These are phyloP conservation scores for Metahyphopichia silvanorum DNA, from an alignment of 805 yeast species.

Conservation along the genomic window DNA sequence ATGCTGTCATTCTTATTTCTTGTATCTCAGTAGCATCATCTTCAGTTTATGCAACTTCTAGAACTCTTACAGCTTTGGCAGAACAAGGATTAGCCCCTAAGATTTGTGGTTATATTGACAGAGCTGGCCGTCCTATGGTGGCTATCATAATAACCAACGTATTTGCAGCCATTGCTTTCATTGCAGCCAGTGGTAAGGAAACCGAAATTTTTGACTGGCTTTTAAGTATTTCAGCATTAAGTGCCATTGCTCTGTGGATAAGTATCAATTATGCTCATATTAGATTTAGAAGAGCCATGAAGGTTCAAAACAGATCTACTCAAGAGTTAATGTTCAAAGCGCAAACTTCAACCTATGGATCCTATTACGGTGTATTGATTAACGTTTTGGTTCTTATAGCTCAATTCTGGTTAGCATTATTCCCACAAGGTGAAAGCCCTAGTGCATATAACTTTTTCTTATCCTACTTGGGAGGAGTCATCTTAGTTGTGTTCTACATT, in stretches of 20 bases:
- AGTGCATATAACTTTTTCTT: conserved; percentile 33
- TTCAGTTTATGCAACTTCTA: conserved; percentile 65
- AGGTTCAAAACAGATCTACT: conserved; percentile 29
- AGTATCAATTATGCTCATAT: conserved; percentile 38
- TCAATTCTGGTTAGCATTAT: conserved; percentile 41
- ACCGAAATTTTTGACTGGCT: conserved; percentile 37
- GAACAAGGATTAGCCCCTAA: conserved; percentile 64
- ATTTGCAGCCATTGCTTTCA: conserved; percentile 58
- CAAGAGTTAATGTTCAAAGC: conserved; percentile 34
- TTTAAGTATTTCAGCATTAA: conserved; percentile 38
- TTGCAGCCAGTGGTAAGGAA: conserved; percentile 43
- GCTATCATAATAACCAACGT: conserved; percentile 56
- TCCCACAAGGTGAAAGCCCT: conserved; percentile 35
- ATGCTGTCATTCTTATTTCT: conserved; percentile 66
- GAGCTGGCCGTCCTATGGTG: conserved; percentile 72
- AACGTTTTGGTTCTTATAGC: conserved; percentile 37
- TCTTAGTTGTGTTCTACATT: conserved; percentile 33
- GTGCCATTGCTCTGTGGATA: conserved; percentile 41
- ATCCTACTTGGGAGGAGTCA: conserved; percentile 35
- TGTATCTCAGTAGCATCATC: conserved; percentile 74
- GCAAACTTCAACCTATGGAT: conserved; percentile 36
- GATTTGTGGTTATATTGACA: conserved; percentile 65
- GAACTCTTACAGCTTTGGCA: conserved; percentile 66
- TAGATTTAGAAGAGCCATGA: conserved; percentile 37
- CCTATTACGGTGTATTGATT: conserved; percentile 28